Evolutionary conservation across 2,329 filamentous ascomycete genomes (phyloP), one percentile per base, ranked within the genome.

Genomic region (Geosmithia flava): DNA sequence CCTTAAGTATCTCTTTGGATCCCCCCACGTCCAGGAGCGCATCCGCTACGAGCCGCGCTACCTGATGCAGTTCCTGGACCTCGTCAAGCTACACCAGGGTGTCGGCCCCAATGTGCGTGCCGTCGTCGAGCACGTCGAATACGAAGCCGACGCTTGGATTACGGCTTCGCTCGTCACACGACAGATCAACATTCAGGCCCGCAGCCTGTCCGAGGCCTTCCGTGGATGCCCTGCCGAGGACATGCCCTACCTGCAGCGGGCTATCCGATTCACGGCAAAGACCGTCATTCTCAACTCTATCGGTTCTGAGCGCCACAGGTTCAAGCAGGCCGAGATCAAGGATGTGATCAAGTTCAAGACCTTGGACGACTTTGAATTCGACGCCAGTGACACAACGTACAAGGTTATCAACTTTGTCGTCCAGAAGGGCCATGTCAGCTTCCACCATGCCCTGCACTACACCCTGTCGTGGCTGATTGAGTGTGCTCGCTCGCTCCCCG

Each of bases 101-200:
- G 96, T 98, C 49, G 96, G 91, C 56, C 93, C 93, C 1, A 98
- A 97, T 58, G 75, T 90, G 23, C 59, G 94, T 52, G 93, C 91
- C 2, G 80, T 96, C 20, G 89, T 90, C 16, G 93, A 97, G 59
- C 93, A 98, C 62, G 87, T 98, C 30, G 94, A 98, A 63, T 98
- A 97, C 60, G 93, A 98, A 65, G 94, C 90, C 2, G 94, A 98
- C 66, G 86, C 88, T 19, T 98, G 93, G 93, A 97, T 98, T 47
- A 94, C 87, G 50, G 91, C 93, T 3, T 95, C 90, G 7, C 75
- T 97, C 46, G 86, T 98, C 50, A 96, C 93, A 46, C 79, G 91
- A 46, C 91, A 98, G 62, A 91, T 98, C 62, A 97, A 97, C 61
- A 81, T 87, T 48, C 76, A 97, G 39, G 95, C 91, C 59, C 78